These are phyloP conservation scores for Yamadazyma sp. DNA, from an alignment of 1,139 yeast genomes.

Conservation along the genomic window DNA sequence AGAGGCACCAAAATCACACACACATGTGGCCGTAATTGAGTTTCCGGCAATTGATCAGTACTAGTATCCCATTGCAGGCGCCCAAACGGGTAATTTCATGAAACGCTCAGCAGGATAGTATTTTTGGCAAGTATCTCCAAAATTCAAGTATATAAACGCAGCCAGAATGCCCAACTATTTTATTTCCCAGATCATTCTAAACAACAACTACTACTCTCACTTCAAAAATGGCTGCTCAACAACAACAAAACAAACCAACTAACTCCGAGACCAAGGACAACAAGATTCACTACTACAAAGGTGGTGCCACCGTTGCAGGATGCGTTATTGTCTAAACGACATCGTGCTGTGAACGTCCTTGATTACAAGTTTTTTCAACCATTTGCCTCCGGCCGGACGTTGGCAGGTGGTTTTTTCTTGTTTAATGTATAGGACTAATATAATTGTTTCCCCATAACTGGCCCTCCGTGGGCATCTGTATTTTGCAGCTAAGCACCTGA, in stretches of 20 bases:
- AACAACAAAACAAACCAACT: constrained; percentile 10
- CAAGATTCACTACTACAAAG: constrained; percentile 6
- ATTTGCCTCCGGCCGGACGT: not conserved
- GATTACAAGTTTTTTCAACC: constrained; percentile 1
- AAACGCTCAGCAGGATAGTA: too few species aligned
- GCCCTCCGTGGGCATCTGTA: not conserved
- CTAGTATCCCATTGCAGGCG: not conserved
- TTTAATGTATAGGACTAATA: not conserved
- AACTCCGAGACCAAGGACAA: constrained; percentile 15
- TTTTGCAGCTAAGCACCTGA: not conserved
- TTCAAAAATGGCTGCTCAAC: constrained; percentile 15
- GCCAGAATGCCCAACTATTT: not conserved
- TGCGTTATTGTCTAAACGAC: constrained; percentile 14
- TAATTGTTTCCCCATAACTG: not conserved
- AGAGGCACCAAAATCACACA: not conserved
- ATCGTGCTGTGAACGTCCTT: not conserved
- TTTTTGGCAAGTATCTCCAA: not conserved
- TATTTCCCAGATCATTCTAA: not conserved
- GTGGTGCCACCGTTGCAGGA: constrained; percentile 8
- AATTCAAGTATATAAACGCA: not conserved
- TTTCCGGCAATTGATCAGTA: too few species aligned
- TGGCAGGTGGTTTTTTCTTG: constrained; percentile 2
- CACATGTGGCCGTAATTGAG: too few species aligned
- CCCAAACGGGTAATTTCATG: not conserved
- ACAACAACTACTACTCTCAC: not conserved